These are phyloP conservation scores for Tolypocladium guangdongense DNA, from an alignment of 2,329 filamentous ascomycete species.

Conservation along the genomic window DNA sequence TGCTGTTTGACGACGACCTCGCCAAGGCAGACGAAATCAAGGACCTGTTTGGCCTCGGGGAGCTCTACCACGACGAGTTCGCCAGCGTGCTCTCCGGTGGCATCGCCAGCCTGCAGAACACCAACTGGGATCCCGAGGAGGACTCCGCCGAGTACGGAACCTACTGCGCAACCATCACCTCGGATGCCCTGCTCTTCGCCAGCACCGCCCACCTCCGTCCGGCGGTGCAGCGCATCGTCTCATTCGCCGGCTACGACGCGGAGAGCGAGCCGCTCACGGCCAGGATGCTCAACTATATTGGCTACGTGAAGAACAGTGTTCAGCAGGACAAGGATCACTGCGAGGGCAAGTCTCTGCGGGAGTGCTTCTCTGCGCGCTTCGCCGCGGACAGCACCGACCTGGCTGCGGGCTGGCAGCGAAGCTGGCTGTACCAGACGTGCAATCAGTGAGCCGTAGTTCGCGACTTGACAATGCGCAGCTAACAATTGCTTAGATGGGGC, in stretches of 20 bases:
- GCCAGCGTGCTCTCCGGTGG: constrained; percentile 29
- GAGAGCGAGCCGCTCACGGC: constrained; percentile 26
- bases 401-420: constrained; percentile 16
- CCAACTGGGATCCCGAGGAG: constrained; percentile 42
- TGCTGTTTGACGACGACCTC: constrained; percentile 29
- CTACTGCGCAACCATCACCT: constrained; percentile 38
- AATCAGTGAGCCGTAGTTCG: constrained; percentile 27
- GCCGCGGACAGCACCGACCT: constrained; percentile 11
- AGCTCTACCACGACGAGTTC: constrained; percentile 37
- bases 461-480: not conserved
- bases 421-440: constrained; percentile 45
- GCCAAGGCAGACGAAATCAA: constrained; percentile 36
- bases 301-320: constrained; percentile 26
- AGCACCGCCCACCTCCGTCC: constrained; percentile 23
- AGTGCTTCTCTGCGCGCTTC: constrained; percentile 20
- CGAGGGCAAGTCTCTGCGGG: constrained; percentile 11
- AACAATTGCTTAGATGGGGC: constrained; percentile 50
- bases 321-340: constrained; percentile 10
- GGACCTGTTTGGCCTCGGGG: constrained; percentile 33
- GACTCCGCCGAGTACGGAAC: constrained; percentile 29
- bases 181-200: constrained; percentile 28
- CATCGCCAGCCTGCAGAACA: constrained; percentile 32
- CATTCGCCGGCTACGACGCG: constrained; percentile 27
- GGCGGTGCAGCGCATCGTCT: constrained; percentile 27
- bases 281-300: constrained; percentile 41